Conservation (phyloP, 805 yeast species). For the Wickerhamomyces bovis region DNA sequence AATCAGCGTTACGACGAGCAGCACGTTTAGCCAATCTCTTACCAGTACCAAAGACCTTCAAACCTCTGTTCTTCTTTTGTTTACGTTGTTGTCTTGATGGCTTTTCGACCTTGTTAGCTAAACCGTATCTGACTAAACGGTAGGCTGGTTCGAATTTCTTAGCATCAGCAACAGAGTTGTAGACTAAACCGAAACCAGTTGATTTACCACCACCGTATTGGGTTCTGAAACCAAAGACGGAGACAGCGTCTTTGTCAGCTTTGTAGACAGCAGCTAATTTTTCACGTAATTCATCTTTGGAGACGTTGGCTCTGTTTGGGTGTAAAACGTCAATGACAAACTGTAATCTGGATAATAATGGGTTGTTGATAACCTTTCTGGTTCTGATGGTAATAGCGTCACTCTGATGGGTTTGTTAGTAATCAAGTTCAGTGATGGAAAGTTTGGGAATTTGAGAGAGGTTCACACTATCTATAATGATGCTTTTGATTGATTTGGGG, state of each 20-base stretch:
- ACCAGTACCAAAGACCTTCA: slow-evolving; percentile 98
- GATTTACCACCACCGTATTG: slow-evolving; percentile 99
- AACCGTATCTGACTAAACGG: slow-evolving; percentile 99
- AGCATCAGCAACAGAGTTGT: slow-evolving; percentile 96
- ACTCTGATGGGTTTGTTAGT: slow-evolving; percentile 48
- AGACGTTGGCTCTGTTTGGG: slow-evolving; percentile 98
- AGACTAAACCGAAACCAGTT: slow-evolving; percentile 97
- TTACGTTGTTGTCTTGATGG: slow-evolving; percentile 99
- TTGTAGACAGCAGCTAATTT: slow-evolving; percentile 83
- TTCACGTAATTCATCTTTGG: slow-evolving; percentile 99
- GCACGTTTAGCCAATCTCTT: slow-evolving; percentile 87
- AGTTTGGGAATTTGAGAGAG: not conserved
- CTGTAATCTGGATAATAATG: slow-evolving; percentile 98
- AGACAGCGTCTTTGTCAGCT: slow-evolving; percentile 88
- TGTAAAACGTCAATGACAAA: slow-evolving; percentile 98
- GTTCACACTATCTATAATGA: not conserved
- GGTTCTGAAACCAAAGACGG: slow-evolving; percentile 99
- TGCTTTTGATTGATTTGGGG: not conserved
- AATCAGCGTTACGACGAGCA: slow-evolving; percentile 87
- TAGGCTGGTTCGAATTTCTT: slow-evolving; percentile 98
- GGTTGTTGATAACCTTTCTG: slow-evolving; percentile 97
- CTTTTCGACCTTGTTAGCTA: slow-evolving; percentile 93
- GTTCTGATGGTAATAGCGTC: slow-evolving; percentile 99
- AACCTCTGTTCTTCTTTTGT: slow-evolving; percentile 99
- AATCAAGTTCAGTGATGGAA: slow-evolving; percentile 1